Base-by-base conservation (phyloP, 169 alveolate genomes). In the Cryptosporidium sp. region DNA sequence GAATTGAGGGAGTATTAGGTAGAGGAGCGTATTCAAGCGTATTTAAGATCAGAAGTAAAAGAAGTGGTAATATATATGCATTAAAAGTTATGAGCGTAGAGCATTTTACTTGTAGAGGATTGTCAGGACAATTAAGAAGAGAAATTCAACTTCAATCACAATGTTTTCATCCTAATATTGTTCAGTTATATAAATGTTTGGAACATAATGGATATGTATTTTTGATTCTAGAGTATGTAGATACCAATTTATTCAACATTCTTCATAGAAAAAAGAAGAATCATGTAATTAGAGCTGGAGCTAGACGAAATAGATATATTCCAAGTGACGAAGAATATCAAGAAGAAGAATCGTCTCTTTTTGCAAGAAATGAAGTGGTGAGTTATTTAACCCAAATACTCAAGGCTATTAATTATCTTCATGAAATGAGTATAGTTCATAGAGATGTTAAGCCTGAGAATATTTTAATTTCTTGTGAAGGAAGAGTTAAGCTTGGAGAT, bases 1-100 rank as follows among this genome's bases (percentile, higher is more conserved):
- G 89, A 26, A 65, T 44, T 44, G 75, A 65, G 12, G 89, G 89
- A 12, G 89, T 80, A 10, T 80, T 80, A 21, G 89, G 89, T 2
- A 60, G 89, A 39, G 89, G 89, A 39, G 89, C 89, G 10, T 80
- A 80, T 45, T 80, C 89, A 14, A 80, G 89, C 44, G 89, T 80
- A 35, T 80, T 80, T 65, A 80, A 80, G 65, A 67, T 80, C 5
- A 61, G 89, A 61, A 80, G 89, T 65, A 61, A 44, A 21, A 58
- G 89, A 9, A 80, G 89, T 80, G 89, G 89, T 3, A 60, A 80
- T 29, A 5, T 80, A 14, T 80, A 80, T 80, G 89, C 89, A 9
- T 37, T 80, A 29, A 80, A 80, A 37, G 89, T 80, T 14, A 80
- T 80, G 89, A 80, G 89, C 65, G 75, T 62, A 14, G 89, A 80